Evolutionary conservation across 1,139 yeast genomes (phyloP), one percentile per base, ranked within the genome.

Genomic region (Casaregolazyma suthepensis): DNA sequence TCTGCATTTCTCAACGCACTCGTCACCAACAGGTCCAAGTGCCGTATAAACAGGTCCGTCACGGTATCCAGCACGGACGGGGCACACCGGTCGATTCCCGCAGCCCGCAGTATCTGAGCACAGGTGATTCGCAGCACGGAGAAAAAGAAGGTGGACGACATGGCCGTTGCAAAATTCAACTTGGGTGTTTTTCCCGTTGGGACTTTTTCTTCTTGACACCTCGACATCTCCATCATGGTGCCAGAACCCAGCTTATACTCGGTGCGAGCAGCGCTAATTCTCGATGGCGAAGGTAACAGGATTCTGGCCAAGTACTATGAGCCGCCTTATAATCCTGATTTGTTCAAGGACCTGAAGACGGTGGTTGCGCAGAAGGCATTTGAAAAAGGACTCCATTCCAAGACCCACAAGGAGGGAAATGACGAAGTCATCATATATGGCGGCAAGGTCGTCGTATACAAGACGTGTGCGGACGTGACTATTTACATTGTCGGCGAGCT

Each of bases 291-390:
- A 59, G 96, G 96, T 17, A 78, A 81, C 54, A 77, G 99, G 62
- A 72, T 93, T 51, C 87, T 80, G 66, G 85, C 96, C 60, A 91
- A 91, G 67, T 94, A 93, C 75, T 93, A 85, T 73, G 76, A 76
- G 59, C 79, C 86, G 43, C 88, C 88, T 26, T 83, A 81, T 61
- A 65, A 65, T 26, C 61, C 67, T 38, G 58, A 59, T 19, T 61
- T 60, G 22, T 49, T 49, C 26, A 43, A 46, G 29, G 57, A 60
- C 23, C 71, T 73, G 57, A 68, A 70, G 45, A 72, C 81, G 4
- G 66, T 75, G 52, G 80, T 82, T 66, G 83, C 84, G 60, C 97
- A 93, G 71, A 72, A 76, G 58, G 77, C 82, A 52, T 93, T 91
- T 68, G 99, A 93, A 71, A 74, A 80, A 62, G 77, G 80, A 5